A percentile compares a stretch with the other conserved stretches of the same genome.
phyloP scores from a whole-genome alignment of 129 eudicot genomes.

The Flaveria brownii region DNA sequence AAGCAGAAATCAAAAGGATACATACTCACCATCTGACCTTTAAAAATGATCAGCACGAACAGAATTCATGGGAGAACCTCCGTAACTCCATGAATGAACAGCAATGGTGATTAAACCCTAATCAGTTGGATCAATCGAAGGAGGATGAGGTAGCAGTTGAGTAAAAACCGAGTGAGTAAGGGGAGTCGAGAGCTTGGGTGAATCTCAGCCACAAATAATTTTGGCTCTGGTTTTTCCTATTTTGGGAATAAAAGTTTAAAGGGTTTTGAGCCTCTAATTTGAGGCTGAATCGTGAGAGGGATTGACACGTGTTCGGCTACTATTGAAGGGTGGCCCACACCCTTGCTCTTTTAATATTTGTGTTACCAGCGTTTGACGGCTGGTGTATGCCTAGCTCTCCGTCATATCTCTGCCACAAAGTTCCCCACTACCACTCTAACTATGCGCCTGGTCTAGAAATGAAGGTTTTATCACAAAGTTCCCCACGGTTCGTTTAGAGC shows the following conservation, averaged over 20 bases:
- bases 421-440: not conserved
- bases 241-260: not conserved
- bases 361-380: slow-evolving; percentile 18
- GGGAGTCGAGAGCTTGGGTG: not conserved
- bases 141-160: too few relatives aligned
- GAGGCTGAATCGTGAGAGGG: slow-evolving; percentile 52
- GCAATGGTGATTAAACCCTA: slow-evolving; percentile 1
- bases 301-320: slow-evolving; percentile 54
- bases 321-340: slow-evolving; percentile 44
- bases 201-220: slow-evolving; percentile 68
- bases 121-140: not conserved
- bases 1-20: not conserved
- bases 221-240: slow-evolving; percentile 5
- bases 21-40: slow-evolving; percentile 35
- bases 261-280: slow-evolving; percentile 30
- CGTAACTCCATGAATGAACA: slow-evolving; percentile 19
- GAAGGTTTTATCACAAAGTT: not conserved
- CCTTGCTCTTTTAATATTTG: slow-evolving; percentile 50
- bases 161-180: too few relatives aligned
- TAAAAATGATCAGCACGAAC: slow-evolving; percentile 23
- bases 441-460: too few relatives aligned
- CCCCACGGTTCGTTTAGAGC: too few relatives aligned
- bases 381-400: not conserved
- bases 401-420: slow-evolving; percentile 21
- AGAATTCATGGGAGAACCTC: slow-evolving; percentile 14